Evolutionary conservation across 1,139 yeast species (phyloP), one percentile per base, ranked within the genome.

Genomic region (Yamadazyma pseudoaaseri): DNA sequence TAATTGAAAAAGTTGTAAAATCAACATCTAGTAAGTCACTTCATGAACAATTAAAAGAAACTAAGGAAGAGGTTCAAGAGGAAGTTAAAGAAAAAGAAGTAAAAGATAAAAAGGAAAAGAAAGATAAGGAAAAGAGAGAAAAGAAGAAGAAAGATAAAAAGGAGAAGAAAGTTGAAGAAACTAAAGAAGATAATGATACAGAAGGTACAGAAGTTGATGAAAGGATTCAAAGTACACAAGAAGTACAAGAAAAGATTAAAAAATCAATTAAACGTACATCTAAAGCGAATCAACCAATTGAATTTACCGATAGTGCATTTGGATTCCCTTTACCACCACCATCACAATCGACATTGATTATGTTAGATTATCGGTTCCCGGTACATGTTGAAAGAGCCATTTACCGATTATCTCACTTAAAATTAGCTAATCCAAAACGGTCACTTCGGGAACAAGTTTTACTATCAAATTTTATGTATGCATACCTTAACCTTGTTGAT

Each of bases 301-400:
- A 80, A 44, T 83, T 83, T 59, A 81, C 86, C 2, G 92, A 83
- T 45, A 81, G 90, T 16, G 90, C 92, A 4, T 84, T 84, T 61
- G 95, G 95, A 4, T 84, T 84, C 60, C 94, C 95, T 4, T 62
- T 84, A 37, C 95, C 95, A 1, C 89, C 89, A 23, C 76, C 86
- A 16, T 80, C 90, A 0, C 76, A 72, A 27, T 80, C 90, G 0
- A 83, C 92, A 0, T 67, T 84, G 35, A 74, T 83, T 20, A 84
- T 84, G 95, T 69, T 83, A 45, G 90, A 83, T 54, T 81, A 82
- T 52, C 69, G 98, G 44, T 86, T 86, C 56, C 97, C 97, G 0
- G 81, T 92, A 29, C 96, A 90, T 56, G 95, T 92, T 29, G 98
- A 94, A 59, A 73, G 98, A 29, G 97, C 98, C 1, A 86, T 94